Evolutionary conservation across 2,329 filamentous ascomycete genomes (phyloP).

Genomic region (Trichoderma polysporum): DNA sequence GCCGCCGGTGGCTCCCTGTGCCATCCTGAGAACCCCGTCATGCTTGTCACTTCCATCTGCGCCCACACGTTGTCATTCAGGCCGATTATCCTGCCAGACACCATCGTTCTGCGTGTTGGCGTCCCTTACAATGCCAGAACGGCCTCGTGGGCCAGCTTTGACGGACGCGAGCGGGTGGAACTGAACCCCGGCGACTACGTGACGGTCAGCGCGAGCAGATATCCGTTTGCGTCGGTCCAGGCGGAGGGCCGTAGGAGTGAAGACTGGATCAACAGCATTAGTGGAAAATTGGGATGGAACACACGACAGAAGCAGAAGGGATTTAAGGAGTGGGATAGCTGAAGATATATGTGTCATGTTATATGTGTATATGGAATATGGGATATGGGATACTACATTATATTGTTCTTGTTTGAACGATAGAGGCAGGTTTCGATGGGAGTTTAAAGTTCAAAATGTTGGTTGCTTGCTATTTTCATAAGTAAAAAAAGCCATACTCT

Average conservation of each 20-base stretch:
- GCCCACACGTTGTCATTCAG: slow-evolving; percentile 93
- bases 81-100: slow-evolving; percentile 95
- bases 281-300: slow-evolving; percentile 78
- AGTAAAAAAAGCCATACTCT: not conserved
- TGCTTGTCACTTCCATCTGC: slow-evolving; percentile 90
- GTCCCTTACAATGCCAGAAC: slow-evolving; percentile 93
- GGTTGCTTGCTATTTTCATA: too few relatives aligned
- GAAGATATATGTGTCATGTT: slow-evolving; percentile 1
- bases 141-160: slow-evolving; percentile 95
- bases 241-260: slow-evolving; percentile 67
- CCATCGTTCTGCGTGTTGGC: slow-evolving; percentile 86
- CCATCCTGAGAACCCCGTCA: slow-evolving; percentile 94
- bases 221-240: slow-evolving; percentile 77
- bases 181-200: slow-evolving; percentile 78
- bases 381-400: not conserved
- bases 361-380: not conserved
- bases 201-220: slow-evolving; percentile 76
- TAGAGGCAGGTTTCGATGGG: not conserved
- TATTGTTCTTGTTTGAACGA: not conserved
- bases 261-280: slow-evolving; percentile 82
- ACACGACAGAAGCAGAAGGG: slow-evolving; percentile 74
- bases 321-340: slow-evolving; percentile 49
- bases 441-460: not conserved
- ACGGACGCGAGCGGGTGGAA: slow-evolving; percentile 86
- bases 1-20: slow-evolving; percentile 93